Evolutionary conservation across 495 filamentous ascomycete species (phyloP), one percentile per base, ranked within the genome.

Genomic region (Hypoxylon lenormandii): DNA sequence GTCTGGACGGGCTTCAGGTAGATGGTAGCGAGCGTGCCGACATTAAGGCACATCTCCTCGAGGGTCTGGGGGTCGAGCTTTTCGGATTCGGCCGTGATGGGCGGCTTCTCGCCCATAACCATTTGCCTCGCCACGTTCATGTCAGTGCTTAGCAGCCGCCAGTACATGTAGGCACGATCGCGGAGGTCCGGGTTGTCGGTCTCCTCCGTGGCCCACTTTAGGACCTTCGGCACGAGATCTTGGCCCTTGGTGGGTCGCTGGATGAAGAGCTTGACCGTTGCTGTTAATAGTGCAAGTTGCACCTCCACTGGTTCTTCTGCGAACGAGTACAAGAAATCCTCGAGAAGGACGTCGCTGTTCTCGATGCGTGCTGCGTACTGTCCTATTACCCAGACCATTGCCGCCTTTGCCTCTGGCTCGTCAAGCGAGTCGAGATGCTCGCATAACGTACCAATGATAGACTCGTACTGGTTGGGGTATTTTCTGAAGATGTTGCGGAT

Each of bases 331-430:
- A 99, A 79, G 77, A 98, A 99, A 72, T 98, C 95, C 56, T 98
- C 95, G 4, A 99, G 86, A 0, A 99, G 84, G 0, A 89, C 91
- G 67, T 98, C 95, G 18, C 91, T 92, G 77, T 98, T 97, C 66
- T 98, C 94, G 70, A 99, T 99, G 15, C 95, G 89, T 73, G 93
- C 92, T 6, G 95, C 96, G 76, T 99, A 99, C 72, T 99, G 92
- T 2, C 95, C 95, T 72, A 99, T 98, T 56, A 99, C 93, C 95
- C 95, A 99, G 65, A 99, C 96, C 87, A 99, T 94, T n/a, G 95
- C 95, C 4, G 94, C 92, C 77, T 98, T 99, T 38, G 95, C 95
- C 75, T 99, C 95, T n/a, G 95, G 95, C 76, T 99, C 95, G 75
- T 99, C 95, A 22, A 99, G 85, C 5, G 92, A 94, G 81, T 99